phyloP scores from a whole-genome alignment of 805 yeast genomes.

The Yamadazyma kitorensis region DNA sequence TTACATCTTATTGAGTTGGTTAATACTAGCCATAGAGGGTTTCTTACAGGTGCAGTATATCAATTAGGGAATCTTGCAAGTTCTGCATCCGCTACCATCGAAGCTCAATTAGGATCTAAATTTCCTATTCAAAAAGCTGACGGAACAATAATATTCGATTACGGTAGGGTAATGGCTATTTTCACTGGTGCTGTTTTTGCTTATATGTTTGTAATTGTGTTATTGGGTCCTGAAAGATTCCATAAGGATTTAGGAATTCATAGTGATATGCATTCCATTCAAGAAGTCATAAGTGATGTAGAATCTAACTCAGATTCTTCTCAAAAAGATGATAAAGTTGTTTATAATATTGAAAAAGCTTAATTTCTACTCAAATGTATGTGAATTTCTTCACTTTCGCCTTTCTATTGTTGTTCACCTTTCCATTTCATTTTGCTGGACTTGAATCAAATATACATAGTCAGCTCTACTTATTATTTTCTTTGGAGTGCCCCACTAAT shows the following conservation, averaged over 20 bases:
- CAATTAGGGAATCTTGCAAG: constrained; percentile 74
- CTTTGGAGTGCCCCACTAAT: no score
- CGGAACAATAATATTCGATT: constrained; percentile 39
- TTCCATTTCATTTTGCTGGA: no score
- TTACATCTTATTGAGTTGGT: constrained; percentile 64
- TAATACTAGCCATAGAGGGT: constrained; percentile 48
- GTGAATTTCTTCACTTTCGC: no score
- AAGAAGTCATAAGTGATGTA: constrained; percentile 2
- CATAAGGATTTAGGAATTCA: constrained; percentile 10
- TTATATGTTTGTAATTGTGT: constrained; percentile 8
- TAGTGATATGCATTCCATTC: constrained; percentile 1
- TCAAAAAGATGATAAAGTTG: no score
- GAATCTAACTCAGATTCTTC: constrained; percentile 4
- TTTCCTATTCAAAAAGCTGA: constrained; percentile 47
- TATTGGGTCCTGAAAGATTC: constrained; percentile 13
- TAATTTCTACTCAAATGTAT: no score
- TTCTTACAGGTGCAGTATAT: constrained; percentile 60
- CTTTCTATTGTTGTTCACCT: no score
- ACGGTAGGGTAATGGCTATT: constrained; percentile 42
- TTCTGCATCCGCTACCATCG: constrained; percentile 69
- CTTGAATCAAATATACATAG: no score
- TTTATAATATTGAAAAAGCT: no score
- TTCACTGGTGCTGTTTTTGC: constrained; percentile 13
- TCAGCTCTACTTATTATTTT: no score
- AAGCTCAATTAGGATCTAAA: constrained; percentile 55